Base-by-base conservation (phyloP, 345 rosid species). In the Rhodamnia rubescens region DNA sequence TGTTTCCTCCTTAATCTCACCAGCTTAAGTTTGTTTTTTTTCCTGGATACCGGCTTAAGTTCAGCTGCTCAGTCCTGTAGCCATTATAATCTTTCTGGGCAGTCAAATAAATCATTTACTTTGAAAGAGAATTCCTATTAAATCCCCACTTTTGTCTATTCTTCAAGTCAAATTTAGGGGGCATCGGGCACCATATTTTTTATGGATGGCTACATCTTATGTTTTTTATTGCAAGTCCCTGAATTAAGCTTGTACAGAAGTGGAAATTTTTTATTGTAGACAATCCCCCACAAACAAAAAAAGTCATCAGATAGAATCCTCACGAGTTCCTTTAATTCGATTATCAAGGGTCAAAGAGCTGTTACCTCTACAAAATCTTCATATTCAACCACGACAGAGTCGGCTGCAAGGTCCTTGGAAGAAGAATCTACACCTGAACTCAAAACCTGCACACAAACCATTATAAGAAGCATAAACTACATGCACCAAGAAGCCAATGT, bases 341-440 rank as follows among this genome's bases (percentile, higher is more conserved):
- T 29, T 53, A 57, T 81, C 27, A 32, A 47, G 40, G 61, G 51
- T 55, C 24, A 36, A 27, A 11, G 40, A 42, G 32, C 20, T 47
- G 69, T 26, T 92, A 97, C 99, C 99, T 94, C 93, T 32, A 95
- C 86, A 90, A 97, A 95, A 89, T 95, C 98, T 27, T 82, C 88
- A 87, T 92, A 89, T 88, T 93, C 91, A 59, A 97, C 96, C 84
- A 95, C 87, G 51, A 97, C 93, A 27, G 94, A 89, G 69, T 92
- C 95, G 11, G 92, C 91, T 89, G 94, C 88, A 24, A 90, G 74
- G 40, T 85, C 92, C 64, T 85, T 89, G 75, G 44, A 52, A 85
- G 92, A 88, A 85, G 92, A 86, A 84, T 88, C 90, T 85, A 92
- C 52, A 85, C 89, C 92, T 64, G 94, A 84, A 55, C 84, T 84